A percentile compares a stretch with the other conserved stretches of the same genome.
These are phyloP conservation scores for Xerocomellus dryophilus DNA, from an alignment of 768 basidiomycete species.

Conservation along the genomic window DNA sequence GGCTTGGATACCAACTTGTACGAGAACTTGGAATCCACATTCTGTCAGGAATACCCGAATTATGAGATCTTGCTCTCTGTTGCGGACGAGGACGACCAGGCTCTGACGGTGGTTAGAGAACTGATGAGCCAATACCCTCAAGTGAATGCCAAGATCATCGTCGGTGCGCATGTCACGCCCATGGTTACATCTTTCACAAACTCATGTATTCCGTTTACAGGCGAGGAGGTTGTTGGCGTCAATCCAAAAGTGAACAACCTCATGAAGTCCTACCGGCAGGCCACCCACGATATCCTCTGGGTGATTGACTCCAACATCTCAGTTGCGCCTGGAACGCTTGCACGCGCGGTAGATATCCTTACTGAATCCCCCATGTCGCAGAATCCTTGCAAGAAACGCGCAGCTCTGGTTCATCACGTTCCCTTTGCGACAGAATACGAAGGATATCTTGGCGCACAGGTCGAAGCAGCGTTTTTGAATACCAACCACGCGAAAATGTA, in stretches of 20 bases:
- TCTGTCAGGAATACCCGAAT: constrained; percentile 86
- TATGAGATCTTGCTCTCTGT: constrained; percentile 91
- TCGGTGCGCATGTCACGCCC: constrained; percentile 50
- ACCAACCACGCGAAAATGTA: constrained; percentile 99
- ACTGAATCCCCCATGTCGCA: constrained; percentile 39
- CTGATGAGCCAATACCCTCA: constrained; percentile 75
- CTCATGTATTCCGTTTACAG: constrained; percentile 37
- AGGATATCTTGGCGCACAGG: constrained; percentile 66
- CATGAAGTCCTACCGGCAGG: constrained; percentile 75
- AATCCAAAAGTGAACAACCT: constrained; percentile 99
- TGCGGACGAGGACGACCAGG: constrained; percentile 85
- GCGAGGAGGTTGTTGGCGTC: constrained; percentile 79
- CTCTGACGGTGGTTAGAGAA: constrained; percentile 76
- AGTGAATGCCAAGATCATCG: constrained; percentile 67
- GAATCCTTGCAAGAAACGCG: constrained; percentile 39
- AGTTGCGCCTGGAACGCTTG: constrained; percentile 72
- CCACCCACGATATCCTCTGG: constrained; percentile 89
- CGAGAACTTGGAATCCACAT: constrained; percentile 93
- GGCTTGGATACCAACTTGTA: constrained; percentile 94
- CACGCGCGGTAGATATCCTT: constrained; percentile 80
- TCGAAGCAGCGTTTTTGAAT: constrained; percentile 94
- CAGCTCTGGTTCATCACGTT: constrained; percentile 93
- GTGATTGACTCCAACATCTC: constrained; percentile 95
- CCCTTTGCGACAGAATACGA: constrained; percentile 81
- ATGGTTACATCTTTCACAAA: neutral